Percentiles rank a stretch among this genome's conserved stretches.
These are phyloP conservation scores for Neltuma alba DNA, from an alignment of 306 rosid species.

Conservation along the genomic window DNA sequence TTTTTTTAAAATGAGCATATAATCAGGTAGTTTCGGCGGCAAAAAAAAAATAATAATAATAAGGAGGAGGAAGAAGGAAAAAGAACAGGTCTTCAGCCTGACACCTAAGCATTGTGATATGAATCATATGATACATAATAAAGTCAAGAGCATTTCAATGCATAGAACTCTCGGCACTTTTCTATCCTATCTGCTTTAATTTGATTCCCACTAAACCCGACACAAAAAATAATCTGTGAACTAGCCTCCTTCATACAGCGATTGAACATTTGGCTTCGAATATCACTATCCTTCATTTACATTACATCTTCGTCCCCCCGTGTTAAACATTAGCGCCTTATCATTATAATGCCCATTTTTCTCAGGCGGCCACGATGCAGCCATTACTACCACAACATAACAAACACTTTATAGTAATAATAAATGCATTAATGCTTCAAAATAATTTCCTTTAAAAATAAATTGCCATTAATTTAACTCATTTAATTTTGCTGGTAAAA, in stretches of 20 bases:
- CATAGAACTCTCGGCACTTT: neutral
- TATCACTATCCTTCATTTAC: neutral
- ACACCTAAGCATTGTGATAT: neutral
- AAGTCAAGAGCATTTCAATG: neutral
- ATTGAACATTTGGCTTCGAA: neutral
- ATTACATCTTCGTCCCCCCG: neutral
- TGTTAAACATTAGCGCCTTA: constrained; percentile 22
- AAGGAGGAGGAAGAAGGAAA: neutral
- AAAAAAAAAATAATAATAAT: too few relatives aligned
- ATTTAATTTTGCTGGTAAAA: too few relatives aligned
- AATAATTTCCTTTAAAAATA: neutral
- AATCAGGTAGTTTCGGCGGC: neutral
- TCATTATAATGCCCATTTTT: neutral
- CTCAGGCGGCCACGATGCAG: constrained; percentile 29
- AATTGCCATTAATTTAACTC: neutral
- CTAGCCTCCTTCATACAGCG: neutral
- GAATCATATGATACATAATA: neutral
- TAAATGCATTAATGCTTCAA: neutral
- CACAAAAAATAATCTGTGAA: neutral
- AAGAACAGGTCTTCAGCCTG: neutral
- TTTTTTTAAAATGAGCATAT: neutral
- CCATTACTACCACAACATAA: constrained; percentile 19
- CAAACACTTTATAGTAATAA: neutral
- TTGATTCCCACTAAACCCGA: constrained; percentile 38
- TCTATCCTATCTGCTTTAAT: constrained; percentile 1